These are phyloP conservation scores for Carpinus fangiana DNA, from an alignment of 306 rosid species.

Conservation along the genomic window DNA sequence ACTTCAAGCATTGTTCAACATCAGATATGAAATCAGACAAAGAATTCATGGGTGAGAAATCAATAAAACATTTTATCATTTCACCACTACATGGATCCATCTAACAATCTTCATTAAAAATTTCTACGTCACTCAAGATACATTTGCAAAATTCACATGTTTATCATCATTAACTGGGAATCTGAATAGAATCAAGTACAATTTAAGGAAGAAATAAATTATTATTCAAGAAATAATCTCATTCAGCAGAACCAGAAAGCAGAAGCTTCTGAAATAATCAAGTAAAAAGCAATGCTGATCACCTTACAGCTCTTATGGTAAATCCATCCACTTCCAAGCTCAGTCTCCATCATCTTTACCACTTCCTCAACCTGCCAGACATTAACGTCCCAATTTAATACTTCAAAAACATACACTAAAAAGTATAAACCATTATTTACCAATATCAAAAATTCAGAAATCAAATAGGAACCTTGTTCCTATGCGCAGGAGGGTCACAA, in stretches of 20 bases:
- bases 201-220: neutral
- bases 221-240: neutral
- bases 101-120: neutral
- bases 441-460: neutral
- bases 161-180: neutral
- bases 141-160: neutral
- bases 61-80: neutral
- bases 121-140: neutral
- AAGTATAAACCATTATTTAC: neutral
- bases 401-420: neutral
- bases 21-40: neutral
- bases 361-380: conserved; percentile 60
- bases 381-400: neutral
- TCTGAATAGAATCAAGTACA: conserved; percentile 2
- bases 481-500: conserved; percentile 53
- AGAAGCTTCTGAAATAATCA: conserved; percentile 5
- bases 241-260: neutral
- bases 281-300: conserved; percentile 6
- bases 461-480: conserved; percentile 52
- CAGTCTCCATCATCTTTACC: conserved; percentile 75
- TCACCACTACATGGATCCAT: neutral
- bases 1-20: neutral
- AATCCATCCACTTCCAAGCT: conserved; percentile 75
- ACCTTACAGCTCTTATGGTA: conserved; percentile 68
- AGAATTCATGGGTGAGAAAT: neutral